Percentiles rank a stretch among this genome's conserved stretches.
Evolutionary conservation across 495 filamentous ascomycete species (phyloP).

Genomic region (Beverwykella pulmonaria): DNA sequence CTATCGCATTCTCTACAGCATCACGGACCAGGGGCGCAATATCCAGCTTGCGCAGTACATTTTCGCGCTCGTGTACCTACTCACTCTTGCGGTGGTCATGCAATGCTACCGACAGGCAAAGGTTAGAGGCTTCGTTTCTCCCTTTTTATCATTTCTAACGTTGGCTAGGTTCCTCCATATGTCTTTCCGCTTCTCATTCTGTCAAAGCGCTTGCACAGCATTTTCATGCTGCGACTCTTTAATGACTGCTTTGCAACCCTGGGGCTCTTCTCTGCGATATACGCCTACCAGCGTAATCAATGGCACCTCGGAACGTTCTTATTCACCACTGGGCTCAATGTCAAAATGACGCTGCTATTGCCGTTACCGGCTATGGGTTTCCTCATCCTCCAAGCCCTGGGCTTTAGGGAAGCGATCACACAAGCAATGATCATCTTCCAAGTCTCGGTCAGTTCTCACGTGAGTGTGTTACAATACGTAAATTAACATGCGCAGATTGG

Average conservation of each 20-base stretch:
- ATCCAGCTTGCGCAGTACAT: conserved; percentile 78
- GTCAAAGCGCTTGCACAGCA: conserved; percentile 90
- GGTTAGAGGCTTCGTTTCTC: conserved; percentile 43
- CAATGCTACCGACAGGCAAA: conserved; percentile 77
- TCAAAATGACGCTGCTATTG: conserved; percentile 92
- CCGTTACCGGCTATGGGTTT: conserved; percentile 77
- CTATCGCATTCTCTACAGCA: conserved; percentile 74
- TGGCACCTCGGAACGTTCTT: conserved; percentile 72
- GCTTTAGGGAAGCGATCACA: conserved; percentile 61
- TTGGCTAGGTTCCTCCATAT: conserved; percentile 76
- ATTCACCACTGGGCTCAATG: conserved; percentile 77
- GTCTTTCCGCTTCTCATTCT: conserved; percentile 83
- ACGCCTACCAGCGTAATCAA: conserved; percentile 67
- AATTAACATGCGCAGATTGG: conserved; percentile 52
- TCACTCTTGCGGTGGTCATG: conserved; percentile 74
- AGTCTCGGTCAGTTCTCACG: conserved; percentile 60
- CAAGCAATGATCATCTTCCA: conserved; percentile 72
- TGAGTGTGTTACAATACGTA: conserved; percentile 1
- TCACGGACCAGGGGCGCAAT: conserved; percentile 76
- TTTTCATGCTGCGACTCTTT: conserved; percentile 90
- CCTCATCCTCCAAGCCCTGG: conserved; percentile 69
- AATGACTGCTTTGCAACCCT: conserved; percentile 89
- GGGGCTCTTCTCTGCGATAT: conserved; percentile 79
- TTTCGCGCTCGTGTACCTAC: conserved; percentile 77
- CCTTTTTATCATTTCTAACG: neutral